Evolutionary conservation across 2,329 filamentous ascomycete genomes (phyloP).

Genomic region (Cladosporium colombiae): DNA sequence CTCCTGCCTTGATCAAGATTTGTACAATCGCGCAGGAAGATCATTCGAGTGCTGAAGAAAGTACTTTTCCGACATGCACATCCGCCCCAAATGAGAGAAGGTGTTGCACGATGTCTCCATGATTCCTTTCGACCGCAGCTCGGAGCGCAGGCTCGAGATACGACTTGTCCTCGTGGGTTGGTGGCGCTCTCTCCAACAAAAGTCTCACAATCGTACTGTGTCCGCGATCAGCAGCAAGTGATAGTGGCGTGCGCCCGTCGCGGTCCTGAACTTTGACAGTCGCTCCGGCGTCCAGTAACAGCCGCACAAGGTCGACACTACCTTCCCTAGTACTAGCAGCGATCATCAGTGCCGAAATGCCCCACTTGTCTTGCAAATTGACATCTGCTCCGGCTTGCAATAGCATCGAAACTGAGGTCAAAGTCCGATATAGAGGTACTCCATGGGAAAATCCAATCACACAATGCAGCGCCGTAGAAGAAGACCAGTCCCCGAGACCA

Average conservation of each 20-base stretch:
- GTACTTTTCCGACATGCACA: neutral
- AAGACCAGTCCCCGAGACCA: fast-evolving
- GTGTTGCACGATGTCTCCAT: neutral
- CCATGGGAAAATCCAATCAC: fast-evolving
- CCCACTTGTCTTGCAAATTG: neutral
- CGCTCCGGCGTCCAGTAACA: neutral
- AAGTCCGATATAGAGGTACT: neutral
- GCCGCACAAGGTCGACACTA: neutral
- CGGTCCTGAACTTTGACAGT: neutral
- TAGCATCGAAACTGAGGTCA: neutral
- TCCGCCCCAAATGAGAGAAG: neutral
- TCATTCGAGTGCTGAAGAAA: neutral
- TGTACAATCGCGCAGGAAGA: neutral
- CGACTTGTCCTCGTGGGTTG: neutral
- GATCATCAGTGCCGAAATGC: neutral
- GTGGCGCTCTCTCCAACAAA: neutral
- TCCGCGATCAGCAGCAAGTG: neutral
- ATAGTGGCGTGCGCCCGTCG: neutral
- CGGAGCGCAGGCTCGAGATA: neutral
- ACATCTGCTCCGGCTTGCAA: neutral
- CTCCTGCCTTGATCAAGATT: neutral
- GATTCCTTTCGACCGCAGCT: fast-evolving
- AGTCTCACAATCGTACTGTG: neutral
- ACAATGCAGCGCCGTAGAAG: neutral
- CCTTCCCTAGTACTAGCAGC: neutral